phyloP scores from a whole-genome alignment of 352 stramenopile species.

The Phytophthora quininea region DNA sequence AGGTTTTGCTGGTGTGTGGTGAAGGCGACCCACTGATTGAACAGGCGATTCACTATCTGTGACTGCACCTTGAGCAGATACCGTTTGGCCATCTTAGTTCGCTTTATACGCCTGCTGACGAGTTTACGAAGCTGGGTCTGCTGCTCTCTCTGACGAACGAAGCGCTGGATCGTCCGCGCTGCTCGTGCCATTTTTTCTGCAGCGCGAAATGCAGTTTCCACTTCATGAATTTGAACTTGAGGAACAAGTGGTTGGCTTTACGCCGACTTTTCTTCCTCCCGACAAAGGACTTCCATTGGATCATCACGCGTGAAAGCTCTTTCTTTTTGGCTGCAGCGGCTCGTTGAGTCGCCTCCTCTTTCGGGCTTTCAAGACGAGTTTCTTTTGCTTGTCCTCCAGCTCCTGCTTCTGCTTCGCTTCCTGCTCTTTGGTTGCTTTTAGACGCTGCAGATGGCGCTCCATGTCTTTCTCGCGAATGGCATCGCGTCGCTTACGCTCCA shows the following conservation, averaged over 20 bases:
- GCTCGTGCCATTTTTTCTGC: constrained; percentile 36
- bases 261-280: constrained; percentile 40
- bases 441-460: constrained; percentile 57
- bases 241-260: constrained; percentile 61
- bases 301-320: constrained; percentile 27
- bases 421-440: constrained; percentile 58
- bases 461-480: constrained; percentile 60
- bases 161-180: constrained; percentile 46
- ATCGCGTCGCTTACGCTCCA: constrained; percentile 66
- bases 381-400: constrained; percentile 49
- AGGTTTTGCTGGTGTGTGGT: constrained; percentile 43
- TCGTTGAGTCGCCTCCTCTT: constrained; percentile 56
- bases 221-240: constrained; percentile 64
- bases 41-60: constrained; percentile 50
- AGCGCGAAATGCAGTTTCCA: constrained; percentile 52
- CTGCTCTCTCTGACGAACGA: constrained; percentile 27
- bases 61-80: constrained; percentile 65
- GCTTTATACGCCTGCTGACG: constrained; percentile 53
- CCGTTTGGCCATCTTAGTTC: constrained; percentile 51
- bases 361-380: constrained; percentile 52
- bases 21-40: constrained; percentile 61
- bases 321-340: constrained; percentile 31
- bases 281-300: constrained; percentile 47
- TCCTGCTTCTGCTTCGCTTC: constrained; percentile 47
- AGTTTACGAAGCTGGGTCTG: constrained; percentile 36